Percentiles rank a stretch among this genome's conserved stretches.
Evolutionary conservation across 768 basidiomycete species (phyloP).

Genomic region (Russula dissimulans): DNA sequence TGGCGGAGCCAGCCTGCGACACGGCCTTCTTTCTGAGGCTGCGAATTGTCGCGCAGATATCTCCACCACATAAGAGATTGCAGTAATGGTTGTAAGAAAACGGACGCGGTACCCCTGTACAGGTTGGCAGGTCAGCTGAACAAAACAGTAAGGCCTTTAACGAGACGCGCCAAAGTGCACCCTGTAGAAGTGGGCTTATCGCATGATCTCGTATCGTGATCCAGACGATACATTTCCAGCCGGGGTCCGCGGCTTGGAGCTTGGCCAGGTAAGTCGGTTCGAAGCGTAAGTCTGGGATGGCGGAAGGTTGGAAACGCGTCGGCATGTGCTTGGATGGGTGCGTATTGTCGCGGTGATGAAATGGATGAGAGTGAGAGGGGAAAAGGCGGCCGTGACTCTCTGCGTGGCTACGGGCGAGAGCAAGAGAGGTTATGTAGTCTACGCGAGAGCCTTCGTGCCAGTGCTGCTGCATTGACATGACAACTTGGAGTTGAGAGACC

Average conservation of each 20-base stretch:
- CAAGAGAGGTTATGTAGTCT: conserved; percentile 17
- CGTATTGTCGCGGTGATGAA: not conserved
- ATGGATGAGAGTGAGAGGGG: not conserved
- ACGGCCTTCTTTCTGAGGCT: not conserved
- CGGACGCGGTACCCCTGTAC: conserved; percentile 5
- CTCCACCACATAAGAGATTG: not conserved
- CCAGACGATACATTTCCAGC: conserved; percentile 54
- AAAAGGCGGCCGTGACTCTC: not conserved
- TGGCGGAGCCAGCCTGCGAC: conserved; percentile 7
- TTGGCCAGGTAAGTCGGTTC: conserved; percentile 62
- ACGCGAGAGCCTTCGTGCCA: conserved; percentile 4
- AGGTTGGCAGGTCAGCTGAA: not conserved
- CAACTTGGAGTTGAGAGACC: too few species aligned
- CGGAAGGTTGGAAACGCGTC: conserved; percentile 20
- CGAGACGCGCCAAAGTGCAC: conserved; percentile 48
- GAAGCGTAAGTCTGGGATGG: conserved; percentile 68
- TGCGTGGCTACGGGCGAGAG: conserved; percentile 3
- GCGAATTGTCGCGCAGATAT: not conserved
- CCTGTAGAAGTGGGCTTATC: conserved; percentile 57
- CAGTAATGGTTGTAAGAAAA: conserved; percentile 5
- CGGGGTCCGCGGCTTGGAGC: conserved; percentile 41
- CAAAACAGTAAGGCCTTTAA: not conserved
- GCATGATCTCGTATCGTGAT: conserved; percentile 61
- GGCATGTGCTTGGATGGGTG: not conserved
- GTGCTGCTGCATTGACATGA: conserved; percentile 9